Percentiles rank a stretch among this genome's conserved stretches.
Evolutionary conservation across 345 rosid species (phyloP).

Genomic region (Camelina neglecta): DNA sequence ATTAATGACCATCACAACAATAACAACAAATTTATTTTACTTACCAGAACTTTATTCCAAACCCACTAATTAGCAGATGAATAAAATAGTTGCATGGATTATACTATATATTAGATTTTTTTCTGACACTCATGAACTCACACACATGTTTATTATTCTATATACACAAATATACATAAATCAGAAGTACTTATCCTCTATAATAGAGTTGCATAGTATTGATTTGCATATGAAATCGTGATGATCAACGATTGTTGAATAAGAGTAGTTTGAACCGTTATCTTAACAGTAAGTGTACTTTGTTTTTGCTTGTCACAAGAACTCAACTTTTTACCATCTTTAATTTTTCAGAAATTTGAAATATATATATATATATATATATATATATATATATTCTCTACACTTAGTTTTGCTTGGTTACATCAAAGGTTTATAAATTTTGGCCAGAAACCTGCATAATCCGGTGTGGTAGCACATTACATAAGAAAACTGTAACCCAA

Average conservation of each 20-base stretch:
- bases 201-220: background rate
- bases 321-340: background rate
- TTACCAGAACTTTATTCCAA: constrained; percentile 28
- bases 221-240: background rate
- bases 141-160: too few relatives aligned
- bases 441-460: background rate
- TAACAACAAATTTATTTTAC: constrained; percentile 20
- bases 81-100: constrained; percentile 22
- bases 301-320: background rate
- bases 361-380: too few relatives aligned
- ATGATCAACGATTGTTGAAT: background rate
- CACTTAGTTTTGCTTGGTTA: background rate
- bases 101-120: background rate
- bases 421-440: background rate
- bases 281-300: background rate
- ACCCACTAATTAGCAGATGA: constrained; percentile 23
- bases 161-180: background rate
- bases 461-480: background rate
- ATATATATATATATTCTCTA: too few relatives aligned
- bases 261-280: background rate
- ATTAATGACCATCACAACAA: constrained; percentile 27
- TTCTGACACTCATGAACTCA: constrained; percentile 1
- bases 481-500: background rate
- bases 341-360: background rate
- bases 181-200: background rate